Percentiles rank a stretch among this genome's conserved stretches.
Evolutionary conservation across 352 stramenopile genomes (phyloP).

Genomic region (Phytopythium mirpurense): DNA sequence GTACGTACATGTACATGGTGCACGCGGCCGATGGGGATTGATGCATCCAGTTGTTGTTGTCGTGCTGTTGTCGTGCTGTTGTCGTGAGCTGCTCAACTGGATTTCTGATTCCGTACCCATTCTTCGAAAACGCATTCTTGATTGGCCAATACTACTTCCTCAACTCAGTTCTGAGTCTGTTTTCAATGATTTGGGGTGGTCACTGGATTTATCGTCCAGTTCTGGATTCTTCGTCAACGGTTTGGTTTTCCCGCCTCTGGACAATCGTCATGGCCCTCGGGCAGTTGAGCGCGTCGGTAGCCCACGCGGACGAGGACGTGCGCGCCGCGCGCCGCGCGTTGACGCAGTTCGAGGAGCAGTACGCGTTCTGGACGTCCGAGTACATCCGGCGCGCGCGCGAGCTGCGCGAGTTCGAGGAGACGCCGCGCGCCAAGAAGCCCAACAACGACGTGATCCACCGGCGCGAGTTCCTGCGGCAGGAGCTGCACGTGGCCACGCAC

Average conservation of each 20-base stretch:
- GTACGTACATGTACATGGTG: no score
- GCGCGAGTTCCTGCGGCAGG: slow-evolving; percentile 6
- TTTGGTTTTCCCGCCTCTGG: neutral
- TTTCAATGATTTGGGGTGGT: neutral
- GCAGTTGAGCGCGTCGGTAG: neutral
- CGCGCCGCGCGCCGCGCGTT: slow-evolving; percentile 1
- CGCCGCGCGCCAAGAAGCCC: neutral
- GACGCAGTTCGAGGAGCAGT: slow-evolving; percentile 7
- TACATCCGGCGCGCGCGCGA: slow-evolving; percentile 1
- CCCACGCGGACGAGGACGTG: slow-evolving; percentile 3
- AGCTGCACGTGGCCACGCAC: slow-evolving; percentile 5
- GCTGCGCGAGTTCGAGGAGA: slow-evolving; percentile 6
- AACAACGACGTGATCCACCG: slow-evolving; percentile 6
- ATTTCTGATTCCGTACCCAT: slow-evolving; percentile 1
- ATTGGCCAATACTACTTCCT: no score
- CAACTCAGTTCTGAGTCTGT: neutral
- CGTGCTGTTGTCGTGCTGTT: neutral
- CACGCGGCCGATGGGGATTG: no score
- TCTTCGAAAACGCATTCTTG: no score
- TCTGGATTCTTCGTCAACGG: neutral
- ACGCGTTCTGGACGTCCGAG: slow-evolving; percentile 4
- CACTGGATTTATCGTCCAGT: slow-evolving; percentile 3
- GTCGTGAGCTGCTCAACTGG: no score
- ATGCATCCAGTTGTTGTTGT: no score
- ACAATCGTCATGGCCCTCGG: neutral